Evolutionary conservation across 768 basidiomycete genomes (phyloP).

Genomic region (Calvatia gigantea): DNA sequence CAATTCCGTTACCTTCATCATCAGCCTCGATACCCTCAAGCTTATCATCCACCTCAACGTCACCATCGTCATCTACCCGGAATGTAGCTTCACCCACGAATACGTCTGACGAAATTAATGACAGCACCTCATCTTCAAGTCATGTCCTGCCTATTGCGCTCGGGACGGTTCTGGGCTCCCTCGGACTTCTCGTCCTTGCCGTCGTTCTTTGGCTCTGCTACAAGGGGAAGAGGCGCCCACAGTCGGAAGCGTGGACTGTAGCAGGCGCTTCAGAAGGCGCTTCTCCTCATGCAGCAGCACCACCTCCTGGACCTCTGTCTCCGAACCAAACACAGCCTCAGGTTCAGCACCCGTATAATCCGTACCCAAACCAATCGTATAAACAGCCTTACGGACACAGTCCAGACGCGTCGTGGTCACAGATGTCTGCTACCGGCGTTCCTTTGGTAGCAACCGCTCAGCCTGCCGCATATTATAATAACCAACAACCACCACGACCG

Average conservation of each 20-base stretch:
- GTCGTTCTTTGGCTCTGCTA: slow-evolving; percentile 27
- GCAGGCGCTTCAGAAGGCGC: slow-evolving; percentile 20
- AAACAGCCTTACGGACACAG: neutral
- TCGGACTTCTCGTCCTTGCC: slow-evolving; percentile 26
- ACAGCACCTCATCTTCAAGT: slow-evolving; percentile 9
- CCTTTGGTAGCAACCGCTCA: neutral
- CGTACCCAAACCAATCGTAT: neutral
- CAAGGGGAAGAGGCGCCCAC: slow-evolving; percentile 22
- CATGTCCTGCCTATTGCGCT: slow-evolving; percentile 28
- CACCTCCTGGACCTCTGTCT: neutral
- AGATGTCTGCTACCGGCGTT: neutral
- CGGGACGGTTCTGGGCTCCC: slow-evolving; percentile 28
- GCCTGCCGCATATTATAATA: neutral
- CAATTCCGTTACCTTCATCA: too few species aligned
- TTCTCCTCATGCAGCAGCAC: neutral
- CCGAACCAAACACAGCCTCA: neutral
- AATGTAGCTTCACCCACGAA: slow-evolving; percentile 16
- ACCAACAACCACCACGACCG: neutral
- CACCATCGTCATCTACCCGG: slow-evolving; percentile 16
- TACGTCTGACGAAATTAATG: neutral
- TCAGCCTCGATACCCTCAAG: too few species aligned
- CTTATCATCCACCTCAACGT: slow-evolving; percentile 13
- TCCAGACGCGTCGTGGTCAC: neutral
- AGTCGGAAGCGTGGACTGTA: slow-evolving; percentile 33
- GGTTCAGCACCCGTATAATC: neutral